Percentiles rank a stretch among this genome's conserved stretches.
Evolutionary conservation across 148 eudicot genomes (phyloP).

Genomic region (Nepenthes gracilis): DNA sequence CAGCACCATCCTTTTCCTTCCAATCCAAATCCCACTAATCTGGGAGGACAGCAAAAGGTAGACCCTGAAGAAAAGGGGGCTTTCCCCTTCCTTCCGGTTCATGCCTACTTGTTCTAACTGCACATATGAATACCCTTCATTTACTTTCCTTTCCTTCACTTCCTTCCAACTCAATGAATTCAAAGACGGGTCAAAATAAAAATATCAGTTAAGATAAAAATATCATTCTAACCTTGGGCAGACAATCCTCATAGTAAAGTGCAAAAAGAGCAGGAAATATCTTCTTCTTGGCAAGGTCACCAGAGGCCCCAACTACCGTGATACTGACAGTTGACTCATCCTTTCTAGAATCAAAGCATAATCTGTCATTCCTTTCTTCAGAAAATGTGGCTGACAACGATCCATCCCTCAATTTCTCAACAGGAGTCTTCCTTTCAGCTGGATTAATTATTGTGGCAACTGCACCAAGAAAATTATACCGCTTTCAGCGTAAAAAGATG

Average conservation of each 20-base stretch:
- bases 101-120: no score
- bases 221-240: constrained; percentile 59
- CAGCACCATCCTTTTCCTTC: no score
- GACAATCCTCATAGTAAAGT: constrained; percentile 81
- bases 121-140: no score
- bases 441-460: constrained; percentile 28
- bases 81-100: no score
- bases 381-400: constrained; percentile 27
- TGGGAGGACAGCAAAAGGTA: no score
- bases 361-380: constrained; percentile 23
- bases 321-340: constrained; percentile 79
- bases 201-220: neutral
- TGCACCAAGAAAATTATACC: constrained; percentile 26
- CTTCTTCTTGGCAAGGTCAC: constrained; percentile 98
- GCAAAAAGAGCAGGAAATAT: constrained; percentile 99
- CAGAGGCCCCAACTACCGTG: constrained; percentile 97
- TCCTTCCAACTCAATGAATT: neutral
- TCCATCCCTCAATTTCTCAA: constrained; percentile 36
- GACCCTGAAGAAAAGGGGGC: no score
- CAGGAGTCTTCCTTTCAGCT: constrained; percentile 25
- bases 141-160: neutral
- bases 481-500: neutral
- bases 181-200: neutral
- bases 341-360: constrained; percentile 27
- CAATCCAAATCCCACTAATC: no score